phyloP scores from a whole-genome alignment of 805 yeast species.

The Barnettozyma sucrosica region DNA sequence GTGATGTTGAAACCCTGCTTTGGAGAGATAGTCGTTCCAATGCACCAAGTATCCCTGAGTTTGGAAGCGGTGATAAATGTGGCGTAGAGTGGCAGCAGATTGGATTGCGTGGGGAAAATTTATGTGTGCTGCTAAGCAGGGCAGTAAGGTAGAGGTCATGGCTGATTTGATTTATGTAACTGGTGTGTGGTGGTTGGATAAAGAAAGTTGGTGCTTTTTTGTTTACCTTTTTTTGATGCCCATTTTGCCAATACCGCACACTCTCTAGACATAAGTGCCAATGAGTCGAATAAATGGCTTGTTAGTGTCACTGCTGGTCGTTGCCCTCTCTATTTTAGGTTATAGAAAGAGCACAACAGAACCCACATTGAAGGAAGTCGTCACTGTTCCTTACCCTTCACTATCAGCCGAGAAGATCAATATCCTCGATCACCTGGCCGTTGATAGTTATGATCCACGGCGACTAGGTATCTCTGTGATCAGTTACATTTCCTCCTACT shows the following conservation, averaged over 20 bases:
- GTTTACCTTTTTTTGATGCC: background rate
- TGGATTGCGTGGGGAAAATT: constrained; percentile 7
- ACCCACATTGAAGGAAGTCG: background rate
- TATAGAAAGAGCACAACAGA: background rate
- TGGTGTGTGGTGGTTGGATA: background rate
- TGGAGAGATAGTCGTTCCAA: constrained; percentile 13
- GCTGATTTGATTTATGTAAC: background rate
- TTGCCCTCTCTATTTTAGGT: background rate
- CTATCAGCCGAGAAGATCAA: background rate
- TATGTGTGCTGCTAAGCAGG: constrained; percentile 11
- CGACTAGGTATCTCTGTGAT: constrained; percentile 9
- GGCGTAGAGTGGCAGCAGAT: constrained; percentile 1
- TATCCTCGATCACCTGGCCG: background rate
- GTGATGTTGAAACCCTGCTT: constrained; percentile 14
- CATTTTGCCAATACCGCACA: background rate
- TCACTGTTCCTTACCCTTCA: constrained; percentile 1
- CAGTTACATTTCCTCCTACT: background rate
- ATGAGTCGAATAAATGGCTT: background rate
- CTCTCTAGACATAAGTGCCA: background rate
- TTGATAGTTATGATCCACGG: constrained; percentile 10
- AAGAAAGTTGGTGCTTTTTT: background rate
- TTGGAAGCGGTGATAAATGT: constrained; percentile 8
- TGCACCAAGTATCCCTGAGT: constrained; percentile 8
- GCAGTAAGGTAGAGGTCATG: background rate
- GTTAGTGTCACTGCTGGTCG: background rate